Evolutionary conservation across 352 stramenopile species (phyloP).

Genomic region (Pythium plurisporium): DNA sequence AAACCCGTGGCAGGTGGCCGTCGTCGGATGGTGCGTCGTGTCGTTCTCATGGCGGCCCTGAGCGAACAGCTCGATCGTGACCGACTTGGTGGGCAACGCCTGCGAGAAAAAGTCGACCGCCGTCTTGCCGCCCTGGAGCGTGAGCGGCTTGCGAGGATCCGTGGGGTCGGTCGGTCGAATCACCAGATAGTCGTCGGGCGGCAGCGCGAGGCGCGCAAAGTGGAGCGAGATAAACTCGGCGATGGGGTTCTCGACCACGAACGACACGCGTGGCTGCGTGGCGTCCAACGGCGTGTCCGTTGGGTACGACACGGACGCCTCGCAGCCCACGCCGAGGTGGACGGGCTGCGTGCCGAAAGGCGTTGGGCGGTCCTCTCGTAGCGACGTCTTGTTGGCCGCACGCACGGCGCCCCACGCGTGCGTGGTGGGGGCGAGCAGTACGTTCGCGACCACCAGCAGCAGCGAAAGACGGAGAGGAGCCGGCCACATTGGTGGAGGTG

Average conservation of each 20-base stretch:
- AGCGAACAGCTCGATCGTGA: conserved; percentile 54
- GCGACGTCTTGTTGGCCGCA: not conserved
- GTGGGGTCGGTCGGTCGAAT: conserved; percentile 32
- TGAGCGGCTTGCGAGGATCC: conserved; percentile 30
- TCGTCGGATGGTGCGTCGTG: too few species aligned
- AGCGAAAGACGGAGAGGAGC: not conserved
- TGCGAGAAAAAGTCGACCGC: conserved; percentile 33
- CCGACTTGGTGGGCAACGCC: conserved; percentile 30
- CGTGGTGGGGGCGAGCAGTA: not conserved
- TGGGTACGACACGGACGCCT: not conserved
- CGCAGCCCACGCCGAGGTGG: conserved; percentile 10
- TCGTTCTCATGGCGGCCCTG: conserved; percentile 12
- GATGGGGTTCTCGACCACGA: conserved; percentile 37
- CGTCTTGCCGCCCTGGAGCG: conserved; percentile 28
- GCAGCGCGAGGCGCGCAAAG: conserved; percentile 59
- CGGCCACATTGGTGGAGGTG: not conserved
- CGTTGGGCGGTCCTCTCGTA: not conserved
- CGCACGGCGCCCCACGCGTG: not conserved
- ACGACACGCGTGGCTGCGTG: conserved; percentile 28
- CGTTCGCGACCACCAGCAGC: not conserved
- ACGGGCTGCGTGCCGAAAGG: conserved; percentile 1
- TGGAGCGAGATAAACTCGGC: conserved; percentile 62
- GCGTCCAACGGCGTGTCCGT: not conserved
- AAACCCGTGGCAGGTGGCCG: conserved; percentile 42
- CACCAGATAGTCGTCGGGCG: conserved; percentile 46